These are phyloP conservation scores for Ascobolus immersus DNA, from an alignment of 495 filamentous ascomycete genomes.

Conservation along the genomic window DNA sequence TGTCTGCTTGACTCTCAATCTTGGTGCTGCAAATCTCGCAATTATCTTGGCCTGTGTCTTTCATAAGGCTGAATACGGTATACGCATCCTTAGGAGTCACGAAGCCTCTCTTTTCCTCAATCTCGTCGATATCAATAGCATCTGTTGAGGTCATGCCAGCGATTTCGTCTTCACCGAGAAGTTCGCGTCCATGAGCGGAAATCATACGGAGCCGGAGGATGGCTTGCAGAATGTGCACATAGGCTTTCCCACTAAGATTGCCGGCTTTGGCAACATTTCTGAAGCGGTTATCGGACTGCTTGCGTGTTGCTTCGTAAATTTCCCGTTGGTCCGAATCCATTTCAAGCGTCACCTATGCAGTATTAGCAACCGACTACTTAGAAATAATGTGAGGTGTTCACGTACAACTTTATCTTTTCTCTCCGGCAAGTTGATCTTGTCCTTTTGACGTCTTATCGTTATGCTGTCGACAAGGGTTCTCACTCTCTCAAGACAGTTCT, in stretches of 20 bases:
- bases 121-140: slow-evolving; percentile 53
- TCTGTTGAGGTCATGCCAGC: slow-evolving; percentile 53
- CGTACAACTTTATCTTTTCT: slow-evolving; percentile 43
- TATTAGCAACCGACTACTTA: neutral
- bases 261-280: slow-evolving; percentile 29
- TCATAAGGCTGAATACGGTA: slow-evolving; percentile 57
- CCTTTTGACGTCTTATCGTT: slow-evolving; percentile 76
- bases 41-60: slow-evolving; percentile 41
- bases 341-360: slow-evolving; percentile 25
- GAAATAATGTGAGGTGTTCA: neutral
- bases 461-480: slow-evolving; percentile 81
- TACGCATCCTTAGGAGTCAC: slow-evolving; percentile 36
- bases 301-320: slow-evolving; percentile 30
- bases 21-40: slow-evolving; percentile 44
- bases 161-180: slow-evolving; percentile 60
- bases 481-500: slow-evolving; percentile 59
- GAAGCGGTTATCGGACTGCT: slow-evolving; percentile 27
- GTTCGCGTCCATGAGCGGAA: slow-evolving; percentile 73
- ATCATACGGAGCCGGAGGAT: slow-evolving; percentile 76
- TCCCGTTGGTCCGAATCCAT: slow-evolving; percentile 25
- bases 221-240: slow-evolving; percentile 67
- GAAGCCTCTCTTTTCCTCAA: slow-evolving; percentile 21
- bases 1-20: slow-evolving; percentile 16
- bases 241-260: slow-evolving; percentile 53
- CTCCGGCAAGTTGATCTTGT: slow-evolving; percentile 57